Evolutionary conservation across 1,139 yeast genomes (phyloP).

Genomic region (Kodamaea arcana): DNA sequence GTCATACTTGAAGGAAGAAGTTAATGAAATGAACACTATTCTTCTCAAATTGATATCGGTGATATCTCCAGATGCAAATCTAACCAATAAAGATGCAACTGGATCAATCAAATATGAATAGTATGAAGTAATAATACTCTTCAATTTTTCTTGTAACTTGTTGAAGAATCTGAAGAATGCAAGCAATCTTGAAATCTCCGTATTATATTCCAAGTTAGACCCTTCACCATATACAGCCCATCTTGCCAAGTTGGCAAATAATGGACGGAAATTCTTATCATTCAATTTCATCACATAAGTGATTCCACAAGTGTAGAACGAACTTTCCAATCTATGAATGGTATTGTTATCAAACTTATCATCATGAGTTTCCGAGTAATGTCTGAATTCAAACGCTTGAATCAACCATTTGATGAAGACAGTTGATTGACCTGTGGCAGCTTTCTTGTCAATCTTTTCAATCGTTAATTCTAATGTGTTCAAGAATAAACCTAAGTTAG

Average conservation of each 20-base stretch:
- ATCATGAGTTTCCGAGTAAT: slow-evolving; percentile 33
- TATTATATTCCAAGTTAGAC: slow-evolving; percentile 37
- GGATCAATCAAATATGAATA: slow-evolving; percentile 82
- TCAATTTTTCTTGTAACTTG: slow-evolving; percentile 76
- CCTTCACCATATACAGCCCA: slow-evolving; percentile 93
- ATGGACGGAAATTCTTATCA: slow-evolving; percentile 89
- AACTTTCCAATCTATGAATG: slow-evolving; percentile 73
- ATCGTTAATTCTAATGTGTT: slow-evolving; percentile 62
- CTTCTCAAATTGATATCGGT: slow-evolving; percentile 61
- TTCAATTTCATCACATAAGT: slow-evolving; percentile 83
- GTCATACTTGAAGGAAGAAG: slow-evolving; percentile 80
- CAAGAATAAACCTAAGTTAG: slow-evolving; percentile 68
- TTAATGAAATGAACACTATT: slow-evolving; percentile 64
- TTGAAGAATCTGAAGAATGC: slow-evolving; percentile 86
- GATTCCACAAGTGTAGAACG: slow-evolving; percentile 71
- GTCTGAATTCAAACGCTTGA: slow-evolving; percentile 65
- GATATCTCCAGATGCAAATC: slow-evolving; percentile 42
- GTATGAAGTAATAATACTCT: slow-evolving; percentile 83
- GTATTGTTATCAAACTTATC: slow-evolving; percentile 64
- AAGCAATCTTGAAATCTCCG: slow-evolving; percentile 52
- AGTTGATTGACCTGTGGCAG: slow-evolving; percentile 69
- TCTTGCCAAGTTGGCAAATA: slow-evolving; percentile 80
- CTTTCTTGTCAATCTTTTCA: slow-evolving; percentile 66
- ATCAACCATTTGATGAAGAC: slow-evolving; percentile 67
- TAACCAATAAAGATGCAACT: slow-evolving; percentile 49